Evolutionary conservation across 768 basidiomycete species (phyloP).

Genomic region (Gloeophyllum trabeum): DNA sequence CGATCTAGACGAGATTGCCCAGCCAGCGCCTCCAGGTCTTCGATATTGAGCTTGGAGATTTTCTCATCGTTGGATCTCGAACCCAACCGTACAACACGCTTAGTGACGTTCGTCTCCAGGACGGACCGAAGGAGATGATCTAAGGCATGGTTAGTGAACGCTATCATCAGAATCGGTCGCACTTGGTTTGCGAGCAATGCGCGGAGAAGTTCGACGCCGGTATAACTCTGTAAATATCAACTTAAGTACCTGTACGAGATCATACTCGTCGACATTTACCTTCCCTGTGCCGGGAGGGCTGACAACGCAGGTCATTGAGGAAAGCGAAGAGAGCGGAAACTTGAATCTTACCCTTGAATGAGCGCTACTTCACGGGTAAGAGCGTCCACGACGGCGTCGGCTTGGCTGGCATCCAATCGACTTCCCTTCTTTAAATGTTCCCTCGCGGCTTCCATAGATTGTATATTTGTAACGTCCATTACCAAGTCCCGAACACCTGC

Average conservation of each 20-base stretch:
- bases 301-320: background rate
- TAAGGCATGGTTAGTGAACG: slow-evolving; percentile 73
- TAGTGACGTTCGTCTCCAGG: slow-evolving; percentile 53
- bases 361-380: slow-evolving; percentile 49
- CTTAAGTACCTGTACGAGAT: background rate
- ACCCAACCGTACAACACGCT: slow-evolving; percentile 56
- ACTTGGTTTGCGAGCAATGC: slow-evolving; percentile 45
- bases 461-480: slow-evolving; percentile 27
- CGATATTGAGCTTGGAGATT: slow-evolving; percentile 49
- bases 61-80: slow-evolving; percentile 50
- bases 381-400: slow-evolving; percentile 52
- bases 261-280: slow-evolving; percentile 23
- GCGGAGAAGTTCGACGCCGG: slow-evolving; percentile 58
- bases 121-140: slow-evolving; percentile 62
- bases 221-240: slow-evolving; percentile 36
- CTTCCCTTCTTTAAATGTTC: slow-evolving; percentile 32
- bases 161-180: slow-evolving; percentile 42
- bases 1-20: slow-evolving; percentile 29
- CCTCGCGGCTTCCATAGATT: slow-evolving; percentile 37
- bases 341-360: slow-evolving; percentile 52
- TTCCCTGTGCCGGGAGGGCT: slow-evolving; percentile 78
- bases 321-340: background rate
- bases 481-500: slow-evolving; percentile 26
- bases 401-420: slow-evolving; percentile 60
- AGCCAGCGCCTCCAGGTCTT: slow-evolving; percentile 38